Conservation (phyloP, 768 basidiomycete species). For the Calocybe gangraenosa region DNA sequence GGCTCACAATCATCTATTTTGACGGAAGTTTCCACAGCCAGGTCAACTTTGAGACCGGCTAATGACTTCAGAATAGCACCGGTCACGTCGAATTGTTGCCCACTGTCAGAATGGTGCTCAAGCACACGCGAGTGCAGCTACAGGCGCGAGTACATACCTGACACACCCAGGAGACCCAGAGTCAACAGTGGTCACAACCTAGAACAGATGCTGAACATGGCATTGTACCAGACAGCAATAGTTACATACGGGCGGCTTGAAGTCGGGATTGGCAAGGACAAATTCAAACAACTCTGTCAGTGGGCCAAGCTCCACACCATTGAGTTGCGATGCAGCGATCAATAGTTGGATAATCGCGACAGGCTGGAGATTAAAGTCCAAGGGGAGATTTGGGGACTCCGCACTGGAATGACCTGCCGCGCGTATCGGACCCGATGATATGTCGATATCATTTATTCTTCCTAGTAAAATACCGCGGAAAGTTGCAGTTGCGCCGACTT, state of each 20-base stretch:
- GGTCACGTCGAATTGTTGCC: constrained; percentile 58
- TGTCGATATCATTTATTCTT: constrained; percentile 50
- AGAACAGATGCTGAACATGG: background rate
- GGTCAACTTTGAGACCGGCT: constrained; percentile 52
- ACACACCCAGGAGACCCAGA: constrained; percentile 50
- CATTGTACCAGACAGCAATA: background rate
- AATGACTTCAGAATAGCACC: constrained; percentile 62
- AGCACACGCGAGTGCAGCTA: background rate
- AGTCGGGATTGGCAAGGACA: constrained; percentile 44
- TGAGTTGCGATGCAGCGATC: constrained; percentile 42
- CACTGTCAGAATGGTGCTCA: constrained; percentile 31
- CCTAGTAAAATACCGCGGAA: constrained; percentile 56
- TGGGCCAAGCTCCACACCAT: constrained; percentile 59
- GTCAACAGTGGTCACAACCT: constrained; percentile 57
- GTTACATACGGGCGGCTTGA: constrained; percentile 45
- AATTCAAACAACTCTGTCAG: constrained; percentile 51
- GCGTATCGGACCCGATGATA: constrained; percentile 53
- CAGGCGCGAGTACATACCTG: constrained; percentile 33
- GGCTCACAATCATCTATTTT: constrained; percentile 65
- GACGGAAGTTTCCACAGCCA: constrained; percentile 48
- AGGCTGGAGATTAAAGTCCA: constrained; percentile 64
- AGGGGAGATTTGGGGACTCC: constrained; percentile 52
- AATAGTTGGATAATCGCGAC: constrained; percentile 57
- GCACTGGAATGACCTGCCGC: constrained; percentile 55
- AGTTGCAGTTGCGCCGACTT: constrained; percentile 47